Evolutionary conservation across 2,329 filamentous ascomycete genomes (phyloP).

Genomic region (Claviceps purpurea): DNA sequence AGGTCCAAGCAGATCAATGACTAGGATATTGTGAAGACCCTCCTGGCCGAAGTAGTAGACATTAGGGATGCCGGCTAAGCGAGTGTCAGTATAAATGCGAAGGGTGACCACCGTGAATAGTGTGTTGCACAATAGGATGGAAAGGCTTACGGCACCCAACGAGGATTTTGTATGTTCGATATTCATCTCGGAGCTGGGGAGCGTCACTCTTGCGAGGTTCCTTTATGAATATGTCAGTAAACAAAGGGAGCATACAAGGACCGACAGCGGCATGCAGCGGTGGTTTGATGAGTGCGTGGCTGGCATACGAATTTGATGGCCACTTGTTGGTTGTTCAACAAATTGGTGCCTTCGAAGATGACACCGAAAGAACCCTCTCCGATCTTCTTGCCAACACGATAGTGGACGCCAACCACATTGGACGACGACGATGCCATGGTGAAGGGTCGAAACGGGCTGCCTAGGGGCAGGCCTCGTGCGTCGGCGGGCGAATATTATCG

Average conservation of each 20-base stretch:
- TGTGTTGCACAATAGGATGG: neutral
- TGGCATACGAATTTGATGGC: constrained; percentile 93
- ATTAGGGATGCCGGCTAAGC: constrained; percentile 72
- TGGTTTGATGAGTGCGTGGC: neutral
- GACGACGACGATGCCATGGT: constrained; percentile 78
- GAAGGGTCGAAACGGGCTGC: constrained; percentile 10
- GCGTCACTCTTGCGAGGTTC: constrained; percentile 98
- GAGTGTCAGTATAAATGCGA: neutral
- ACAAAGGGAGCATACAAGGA: neutral
- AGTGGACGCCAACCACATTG: constrained; percentile 97
- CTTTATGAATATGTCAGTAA: constrained; percentile 28
- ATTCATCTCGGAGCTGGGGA: constrained; percentile 93
- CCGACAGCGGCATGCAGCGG: neutral
- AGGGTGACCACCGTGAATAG: neutral
- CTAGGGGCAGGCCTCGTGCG: constrained; percentile 4
- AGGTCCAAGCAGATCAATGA: constrained; percentile 88
- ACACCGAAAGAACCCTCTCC: constrained; percentile 97
- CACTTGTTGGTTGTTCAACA: constrained; percentile 97
- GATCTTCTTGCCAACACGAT: constrained; percentile 98
- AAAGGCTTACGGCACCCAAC: constrained; percentile 82
- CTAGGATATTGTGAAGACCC: constrained; percentile 99
- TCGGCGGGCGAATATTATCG: constrained; percentile 3
- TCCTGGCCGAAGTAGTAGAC: constrained; percentile 99
- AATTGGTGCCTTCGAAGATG: constrained; percentile 96
- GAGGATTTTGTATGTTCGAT: constrained; percentile 97